Evolutionary conservation across 306 rosid species (phyloP).

Genomic region (Astragalus membranaceus): DNA sequence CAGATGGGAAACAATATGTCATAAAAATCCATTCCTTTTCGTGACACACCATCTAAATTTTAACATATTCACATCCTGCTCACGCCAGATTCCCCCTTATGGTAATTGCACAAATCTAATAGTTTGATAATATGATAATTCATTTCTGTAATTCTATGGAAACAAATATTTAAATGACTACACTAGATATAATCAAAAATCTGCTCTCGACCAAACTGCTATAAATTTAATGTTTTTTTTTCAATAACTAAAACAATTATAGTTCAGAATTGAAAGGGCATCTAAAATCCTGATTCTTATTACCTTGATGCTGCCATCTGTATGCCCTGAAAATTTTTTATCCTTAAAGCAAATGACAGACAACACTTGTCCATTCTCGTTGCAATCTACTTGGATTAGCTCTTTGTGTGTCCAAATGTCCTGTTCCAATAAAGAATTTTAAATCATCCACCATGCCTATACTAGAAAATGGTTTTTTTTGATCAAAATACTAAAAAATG

Average conservation of each 20-base stretch:
- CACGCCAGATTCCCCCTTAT: neutral
- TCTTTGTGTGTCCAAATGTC: conserved; percentile 83
- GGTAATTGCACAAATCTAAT: neutral
- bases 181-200: neutral
- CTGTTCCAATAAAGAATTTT: conserved; percentile 32
- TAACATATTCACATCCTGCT: neutral
- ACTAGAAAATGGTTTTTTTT: too few relatives aligned
- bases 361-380: conserved; percentile 75
- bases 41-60: neutral
- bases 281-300: neutral
- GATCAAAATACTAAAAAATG: too few relatives aligned
- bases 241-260: neutral
- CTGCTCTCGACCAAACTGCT: neutral
- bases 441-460: conserved; percentile 1
- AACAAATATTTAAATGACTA: neutral
- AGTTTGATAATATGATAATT: neutral
- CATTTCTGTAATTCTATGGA: neutral
- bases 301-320: conserved; percentile 96
- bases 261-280: neutral
- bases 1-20: neutral
- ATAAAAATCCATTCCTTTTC: neutral
- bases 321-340: conserved; percentile 74
- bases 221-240: neutral
- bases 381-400: conserved; percentile 66
- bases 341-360: conserved; percentile 57